Conservation (phyloP, 2,329 filamentous ascomycete genomes). For the Meredithiella fracta region DNA sequence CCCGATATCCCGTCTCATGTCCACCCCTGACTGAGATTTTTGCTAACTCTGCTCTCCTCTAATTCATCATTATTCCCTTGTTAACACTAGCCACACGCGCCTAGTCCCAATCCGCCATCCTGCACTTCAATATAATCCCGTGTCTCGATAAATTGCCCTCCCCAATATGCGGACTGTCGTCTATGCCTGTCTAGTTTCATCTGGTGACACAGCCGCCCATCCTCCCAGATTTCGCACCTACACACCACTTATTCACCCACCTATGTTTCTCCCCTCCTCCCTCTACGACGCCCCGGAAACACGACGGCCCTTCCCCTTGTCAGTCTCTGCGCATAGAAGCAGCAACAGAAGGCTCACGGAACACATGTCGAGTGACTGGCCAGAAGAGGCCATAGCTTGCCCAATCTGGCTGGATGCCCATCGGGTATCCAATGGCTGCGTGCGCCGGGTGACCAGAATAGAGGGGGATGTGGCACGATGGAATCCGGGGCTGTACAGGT, state of each 20-base stretch:
- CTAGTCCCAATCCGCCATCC: neutral
- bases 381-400: neutral
- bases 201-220: neutral
- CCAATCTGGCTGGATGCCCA: neutral
- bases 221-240: neutral
- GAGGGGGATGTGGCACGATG: neutral
- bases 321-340: constrained; percentile 9
- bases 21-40: too few species aligned
- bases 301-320: neutral
- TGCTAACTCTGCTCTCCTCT: too few species aligned
- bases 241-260: neutral
- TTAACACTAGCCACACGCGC: neutral
- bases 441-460: neutral
- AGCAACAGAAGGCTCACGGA: constrained; percentile 9
- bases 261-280: neutral
- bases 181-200: neutral
- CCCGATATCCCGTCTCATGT: too few species aligned
- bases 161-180: neutral
- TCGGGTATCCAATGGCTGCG: neutral
- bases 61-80: neutral
- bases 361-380: neutral
- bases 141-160: neutral
- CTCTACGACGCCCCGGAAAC: neutral
- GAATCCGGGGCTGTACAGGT: neutral
- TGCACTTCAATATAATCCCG: neutral